A percentile compares a stretch with the other conserved stretches of the same genome.
Conservation (phyloP, 139 green algal species). For the Picochlorum sp. region DNA sequence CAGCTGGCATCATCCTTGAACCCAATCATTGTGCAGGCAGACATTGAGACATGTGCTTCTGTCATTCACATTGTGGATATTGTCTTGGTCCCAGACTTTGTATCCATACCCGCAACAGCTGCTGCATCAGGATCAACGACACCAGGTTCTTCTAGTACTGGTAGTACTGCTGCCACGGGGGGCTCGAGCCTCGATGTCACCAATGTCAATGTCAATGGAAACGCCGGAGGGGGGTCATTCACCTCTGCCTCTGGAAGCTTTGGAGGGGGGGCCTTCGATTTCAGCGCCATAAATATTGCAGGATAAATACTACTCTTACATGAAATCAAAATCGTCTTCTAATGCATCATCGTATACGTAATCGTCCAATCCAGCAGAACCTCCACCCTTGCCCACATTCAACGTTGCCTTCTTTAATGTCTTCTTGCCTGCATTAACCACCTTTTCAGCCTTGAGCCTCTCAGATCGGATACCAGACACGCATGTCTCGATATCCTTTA, state of each 20-base stretch:
- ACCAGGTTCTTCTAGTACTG: neutral
- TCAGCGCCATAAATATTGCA: neutral
- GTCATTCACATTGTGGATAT: conserved; percentile 4
- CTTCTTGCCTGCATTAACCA: conserved; percentile 38
- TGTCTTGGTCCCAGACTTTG: conserved; percentile 7
- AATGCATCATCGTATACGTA: conserved; percentile 60
- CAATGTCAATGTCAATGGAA: neutral
- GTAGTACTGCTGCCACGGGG: neutral
- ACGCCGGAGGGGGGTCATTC: neutral
- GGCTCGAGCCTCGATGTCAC: neutral
- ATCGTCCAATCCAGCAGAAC: conserved; percentile 64
- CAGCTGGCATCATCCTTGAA: neutral
- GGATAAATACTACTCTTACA: conserved; percentile 30
- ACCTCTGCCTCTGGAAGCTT: neutral
- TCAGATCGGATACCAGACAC: conserved; percentile 48
- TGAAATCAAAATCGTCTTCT: conserved; percentile 60
- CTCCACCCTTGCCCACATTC: conserved; percentile 54
- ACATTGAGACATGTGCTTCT: conserved; percentile 6
- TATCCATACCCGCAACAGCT: neutral
- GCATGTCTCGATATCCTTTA: conserved; percentile 61
- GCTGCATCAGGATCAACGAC: neutral
- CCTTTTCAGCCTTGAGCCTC: conserved; percentile 62
- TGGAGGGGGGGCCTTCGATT: neutral
- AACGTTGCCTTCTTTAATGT: conserved; percentile 53
- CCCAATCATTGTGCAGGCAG: neutral